These are phyloP conservation scores for Grosmannia serpens DNA, from an alignment of 2,329 filamentous ascomycete genomes.

Conservation along the genomic window DNA sequence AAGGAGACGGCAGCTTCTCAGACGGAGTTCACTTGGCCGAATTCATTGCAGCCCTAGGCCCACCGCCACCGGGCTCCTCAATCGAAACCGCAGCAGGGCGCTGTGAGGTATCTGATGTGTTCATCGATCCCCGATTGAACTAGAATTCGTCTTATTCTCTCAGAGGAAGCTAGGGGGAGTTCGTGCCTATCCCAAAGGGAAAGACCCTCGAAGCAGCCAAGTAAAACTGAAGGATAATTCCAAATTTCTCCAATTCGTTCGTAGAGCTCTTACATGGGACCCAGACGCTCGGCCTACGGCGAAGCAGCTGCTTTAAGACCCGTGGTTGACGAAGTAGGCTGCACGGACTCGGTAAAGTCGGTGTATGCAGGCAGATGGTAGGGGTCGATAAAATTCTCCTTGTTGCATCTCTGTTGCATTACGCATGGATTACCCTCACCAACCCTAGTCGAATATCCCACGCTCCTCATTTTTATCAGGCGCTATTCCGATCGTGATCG, in stretches of 20 bases:
- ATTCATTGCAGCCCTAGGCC: neutral
- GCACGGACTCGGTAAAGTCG: no score
- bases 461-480: no score
- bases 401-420: no score
- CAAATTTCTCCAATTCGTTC: neutral
- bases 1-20: neutral
- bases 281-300: neutral
- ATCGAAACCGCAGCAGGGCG: neutral
- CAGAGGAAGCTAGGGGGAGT: neutral
- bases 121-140: neutral
- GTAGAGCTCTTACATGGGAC: neutral
- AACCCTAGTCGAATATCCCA: no score
- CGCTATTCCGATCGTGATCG: no score
- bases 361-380: no score
- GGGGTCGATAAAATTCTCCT: no score
- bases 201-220: neutral
- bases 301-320: neutral
- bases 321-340: neutral
- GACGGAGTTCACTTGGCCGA: neutral
- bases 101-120: no score
- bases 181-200: neutral
- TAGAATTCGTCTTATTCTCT: neutral
- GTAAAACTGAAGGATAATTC: neutral
- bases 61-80: neutral
- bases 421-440: no score